A percentile compares a stretch with the other conserved stretches of the same genome.
Conservation (phyloP, 2,329 filamentous ascomycete species). For the Sporothrix brasiliensis region DNA sequence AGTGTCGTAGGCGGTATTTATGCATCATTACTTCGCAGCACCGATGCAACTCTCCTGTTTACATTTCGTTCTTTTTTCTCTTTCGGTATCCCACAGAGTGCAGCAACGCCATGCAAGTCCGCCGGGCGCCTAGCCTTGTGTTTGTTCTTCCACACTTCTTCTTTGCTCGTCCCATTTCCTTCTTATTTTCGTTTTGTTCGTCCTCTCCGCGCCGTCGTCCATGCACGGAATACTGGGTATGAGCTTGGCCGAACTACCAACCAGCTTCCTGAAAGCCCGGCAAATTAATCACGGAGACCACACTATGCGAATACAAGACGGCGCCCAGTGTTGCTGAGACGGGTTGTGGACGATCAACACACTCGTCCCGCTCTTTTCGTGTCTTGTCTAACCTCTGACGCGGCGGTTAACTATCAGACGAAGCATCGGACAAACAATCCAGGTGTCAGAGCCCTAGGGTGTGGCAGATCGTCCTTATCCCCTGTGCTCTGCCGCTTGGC, state of each 20-base stretch:
- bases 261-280: constrained; percentile 2
- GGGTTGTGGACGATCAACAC: constrained; percentile 23
- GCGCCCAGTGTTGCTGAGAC: constrained; percentile 18
- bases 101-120: neutral
- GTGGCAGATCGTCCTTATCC: constrained; percentile 22
- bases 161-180: neutral
- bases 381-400: constrained; percentile 9
- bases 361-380: constrained; percentile 2
- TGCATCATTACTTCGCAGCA: neutral
- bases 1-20: neutral
- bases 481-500: constrained; percentile 15
- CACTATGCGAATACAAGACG: constrained; percentile 24
- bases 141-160: neutral
- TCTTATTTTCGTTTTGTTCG: constrained; percentile 9
- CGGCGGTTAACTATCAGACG: constrained; percentile 16
- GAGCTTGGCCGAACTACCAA: neutral
- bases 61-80: neutral
- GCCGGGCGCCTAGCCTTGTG: neutral
- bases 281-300: constrained; percentile 27
- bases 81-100: neutral
- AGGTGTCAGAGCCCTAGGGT: constrained; percentile 25
- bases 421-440: constrained; percentile 11
- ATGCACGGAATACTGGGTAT: neutral
- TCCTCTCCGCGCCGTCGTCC: neutral
- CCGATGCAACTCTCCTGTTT: too few relatives aligned